Base-by-base conservation (phyloP, 2,329 filamentous ascomycete species). In the Periglandula ipomoeae region DNA sequence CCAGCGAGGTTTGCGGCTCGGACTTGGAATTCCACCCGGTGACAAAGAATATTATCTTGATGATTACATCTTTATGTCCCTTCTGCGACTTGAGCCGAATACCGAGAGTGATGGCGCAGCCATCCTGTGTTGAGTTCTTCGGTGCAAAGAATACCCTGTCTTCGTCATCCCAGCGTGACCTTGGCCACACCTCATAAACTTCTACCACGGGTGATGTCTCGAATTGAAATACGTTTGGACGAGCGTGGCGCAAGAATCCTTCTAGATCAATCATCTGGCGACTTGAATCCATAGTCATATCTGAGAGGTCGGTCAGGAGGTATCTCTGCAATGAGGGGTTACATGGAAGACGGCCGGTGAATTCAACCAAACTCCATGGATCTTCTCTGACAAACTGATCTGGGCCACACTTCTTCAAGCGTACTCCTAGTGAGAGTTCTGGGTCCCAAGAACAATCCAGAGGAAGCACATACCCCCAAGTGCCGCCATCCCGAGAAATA, bases 141-240 rank as follows among this genome's bases (percentile, higher is more conserved):
- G 34, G 3, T 5, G 27, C 20, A n/a, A 47, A 39, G 19, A 41
- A 47, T 15, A 47, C 32, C 3, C 20, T 15, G 32, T 38, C 44
- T 26, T 46, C 44, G 44, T 46, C 44, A 19, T 46, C 44, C 20
- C 3, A 46, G 23, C 44, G 27, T n/a, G 30, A n/a, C 22, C 44
- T 22, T 8, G 32, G 32, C 44, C 44, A 46, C 9, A 22, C 44
- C 19, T 46, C 27, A 20, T 46, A 27, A 11, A 26, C 34, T 2
- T 46, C 44, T 17, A 38, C 10, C n/a, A n/a, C n/a, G n/a, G n/a
- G n/a, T n/a, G n/a, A n/a, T 46, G 22, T 20, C 15, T 46, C 13
- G 6, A 37, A 20, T 22, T 46, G 15, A 19, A 46, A 30, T 11
- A 23, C 44, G 23, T 26, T 2, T 19, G 24, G 22, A 5, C 22